phyloP scores from a whole-genome alignment of 306 rosid genomes.

The Phaseolus lunatus region DNA sequence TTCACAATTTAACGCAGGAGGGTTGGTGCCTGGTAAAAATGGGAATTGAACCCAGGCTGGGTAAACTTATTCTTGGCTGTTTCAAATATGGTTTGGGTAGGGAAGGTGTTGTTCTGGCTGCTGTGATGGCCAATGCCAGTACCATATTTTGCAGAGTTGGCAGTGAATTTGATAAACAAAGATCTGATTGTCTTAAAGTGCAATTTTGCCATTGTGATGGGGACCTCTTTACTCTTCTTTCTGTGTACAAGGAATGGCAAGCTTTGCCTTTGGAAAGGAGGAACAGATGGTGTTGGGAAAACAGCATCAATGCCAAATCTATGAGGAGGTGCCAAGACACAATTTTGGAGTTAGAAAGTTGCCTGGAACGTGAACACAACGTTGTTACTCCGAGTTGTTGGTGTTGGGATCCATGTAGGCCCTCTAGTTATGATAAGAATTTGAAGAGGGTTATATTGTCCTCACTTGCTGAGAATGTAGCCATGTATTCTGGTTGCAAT shows the following conservation, averaged over 20 bases:
- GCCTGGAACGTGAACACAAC: slow-evolving; percentile 73
- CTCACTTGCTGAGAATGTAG: slow-evolving; percentile 88
- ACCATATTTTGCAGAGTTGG: slow-evolving; percentile 94
- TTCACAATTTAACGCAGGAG: slow-evolving; percentile 66
- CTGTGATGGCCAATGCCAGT: slow-evolving; percentile 89
- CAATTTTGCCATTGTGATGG: slow-evolving; percentile 90
- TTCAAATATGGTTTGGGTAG: slow-evolving; percentile 55
- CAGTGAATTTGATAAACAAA: slow-evolving; percentile 69
- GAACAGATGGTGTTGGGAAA: slow-evolving; percentile 90
- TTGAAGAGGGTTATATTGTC: slow-evolving; percentile 78
- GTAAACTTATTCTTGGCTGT: slow-evolving; percentile 87
- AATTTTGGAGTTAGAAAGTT: slow-evolving; percentile 69
- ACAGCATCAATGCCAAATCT: slow-evolving; percentile 94
- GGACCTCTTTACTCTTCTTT: slow-evolving; percentile 91
- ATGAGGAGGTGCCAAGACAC: slow-evolving; percentile 94
- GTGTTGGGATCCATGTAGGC: slow-evolving; percentile 71
- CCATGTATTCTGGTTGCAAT: slow-evolving; percentile 83
- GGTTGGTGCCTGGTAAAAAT: slow-evolving; percentile 74
- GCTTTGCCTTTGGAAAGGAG: slow-evolving; percentile 58
- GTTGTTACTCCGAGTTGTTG: slow-evolving; percentile 67
- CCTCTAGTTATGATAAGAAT: slow-evolving; percentile 58
- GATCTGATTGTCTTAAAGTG: slow-evolving; percentile 86
- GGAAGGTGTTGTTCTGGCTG: slow-evolving; percentile 92
- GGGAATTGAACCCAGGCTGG: slow-evolving; percentile 98
- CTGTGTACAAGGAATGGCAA: slow-evolving; percentile 92